A percentile compares a stretch with the other conserved stretches of the same genome.
Evolutionary conservation across 257 asterid genomes (phyloP).

Genomic region (Coffea canephora): DNA sequence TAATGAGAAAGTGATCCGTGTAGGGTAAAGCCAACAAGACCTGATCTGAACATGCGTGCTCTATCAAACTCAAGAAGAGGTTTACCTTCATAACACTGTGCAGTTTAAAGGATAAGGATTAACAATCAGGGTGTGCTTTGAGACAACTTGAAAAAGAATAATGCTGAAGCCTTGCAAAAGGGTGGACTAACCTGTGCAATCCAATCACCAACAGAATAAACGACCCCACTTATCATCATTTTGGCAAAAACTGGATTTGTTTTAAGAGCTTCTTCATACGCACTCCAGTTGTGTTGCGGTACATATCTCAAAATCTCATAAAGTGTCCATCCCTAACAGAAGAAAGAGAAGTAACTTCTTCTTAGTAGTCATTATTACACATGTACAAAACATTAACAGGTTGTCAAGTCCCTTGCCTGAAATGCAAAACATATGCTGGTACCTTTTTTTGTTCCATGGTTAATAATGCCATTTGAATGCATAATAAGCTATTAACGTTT

Average conservation of each 20-base stretch:
- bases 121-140: background rate
- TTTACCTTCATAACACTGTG: slow-evolving; percentile 85
- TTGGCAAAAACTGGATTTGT: slow-evolving; percentile 77
- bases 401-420: background rate
- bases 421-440: background rate
- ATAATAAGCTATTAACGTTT: background rate
- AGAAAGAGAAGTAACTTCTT: slow-evolving; percentile 19
- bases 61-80: slow-evolving; percentile 80
- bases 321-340: slow-evolving; percentile 75
- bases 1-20: slow-evolving; percentile 93
- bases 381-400: background rate
- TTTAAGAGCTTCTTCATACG: slow-evolving; percentile 82
- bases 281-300: slow-evolving; percentile 85
- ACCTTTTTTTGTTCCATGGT: background rate
- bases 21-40: slow-evolving; percentile 68
- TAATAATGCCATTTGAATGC: background rate
- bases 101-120: background rate
- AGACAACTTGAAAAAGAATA: background rate
- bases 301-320: slow-evolving; percentile 79
- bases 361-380: background rate
- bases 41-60: slow-evolving; percentile 70
- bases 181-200: slow-evolving; percentile 68
- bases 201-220: slow-evolving; percentile 83
- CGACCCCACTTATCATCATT: slow-evolving; percentile 87
- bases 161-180: background rate